phyloP scores from a whole-genome alignment of 75 land plant genomes.

The Selaginella moellendorffii region DNA sequence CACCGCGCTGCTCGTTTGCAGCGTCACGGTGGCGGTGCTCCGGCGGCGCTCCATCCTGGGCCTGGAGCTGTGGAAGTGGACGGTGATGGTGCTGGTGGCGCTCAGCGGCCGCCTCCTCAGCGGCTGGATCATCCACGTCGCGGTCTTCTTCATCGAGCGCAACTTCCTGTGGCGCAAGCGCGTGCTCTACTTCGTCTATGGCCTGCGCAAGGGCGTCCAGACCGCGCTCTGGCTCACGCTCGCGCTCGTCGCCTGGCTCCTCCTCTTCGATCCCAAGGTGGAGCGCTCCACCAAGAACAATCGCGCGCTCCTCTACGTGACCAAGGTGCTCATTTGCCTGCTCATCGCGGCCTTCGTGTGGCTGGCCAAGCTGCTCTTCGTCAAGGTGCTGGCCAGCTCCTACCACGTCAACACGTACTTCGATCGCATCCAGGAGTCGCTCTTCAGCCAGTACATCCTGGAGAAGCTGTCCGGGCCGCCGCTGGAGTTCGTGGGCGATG shows the following conservation, averaged over 20 bases:
- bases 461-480: constrained; percentile 7
- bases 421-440: not conserved
- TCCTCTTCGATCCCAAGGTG: constrained; percentile 16
- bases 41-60: not conserved
- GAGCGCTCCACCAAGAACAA: not conserved
- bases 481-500: not conserved
- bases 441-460: constrained; percentile 5
- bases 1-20: not conserved
- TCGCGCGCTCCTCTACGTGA: not conserved
- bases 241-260: constrained; percentile 19
- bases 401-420: constrained; percentile 5
- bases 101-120: constrained; percentile 8
- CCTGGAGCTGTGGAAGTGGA: constrained; percentile 5
- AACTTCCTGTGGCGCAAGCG: constrained; percentile 57
- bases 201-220: constrained; percentile 35
- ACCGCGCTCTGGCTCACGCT: constrained; percentile 34
- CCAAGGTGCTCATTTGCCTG: not conserved
- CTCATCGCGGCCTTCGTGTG: constrained; percentile 3
- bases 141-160: constrained; percentile 43
- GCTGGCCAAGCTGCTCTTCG: not conserved
- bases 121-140: constrained; percentile 4
- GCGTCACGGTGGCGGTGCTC: not conserved
- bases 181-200: constrained; percentile 63
- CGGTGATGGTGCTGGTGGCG: constrained; percentile 11
- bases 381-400: not conserved